phyloP scores from a whole-genome alignment of 1,284 basidiomycete genomes.

The Microbotryum intermedium region DNA sequence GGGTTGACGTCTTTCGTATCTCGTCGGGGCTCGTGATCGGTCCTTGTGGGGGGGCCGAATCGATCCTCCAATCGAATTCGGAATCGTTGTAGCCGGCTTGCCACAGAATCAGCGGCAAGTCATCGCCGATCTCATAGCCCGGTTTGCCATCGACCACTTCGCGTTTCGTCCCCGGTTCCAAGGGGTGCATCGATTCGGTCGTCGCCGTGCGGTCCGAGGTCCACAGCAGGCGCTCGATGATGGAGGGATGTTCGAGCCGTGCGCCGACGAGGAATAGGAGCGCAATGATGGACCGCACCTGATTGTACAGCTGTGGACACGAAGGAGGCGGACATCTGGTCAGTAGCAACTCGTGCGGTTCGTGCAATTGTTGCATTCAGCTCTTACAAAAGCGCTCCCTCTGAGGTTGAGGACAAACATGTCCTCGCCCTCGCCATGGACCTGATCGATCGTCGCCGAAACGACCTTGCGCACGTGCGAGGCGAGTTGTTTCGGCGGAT shows the following conservation, averaged over 20 bases:
- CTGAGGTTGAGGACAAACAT: slow-evolving; percentile 28
- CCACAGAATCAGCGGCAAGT: slow-evolving; percentile 84
- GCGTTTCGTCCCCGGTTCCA: background rate
- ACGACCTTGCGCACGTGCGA: slow-evolving; percentile 61
- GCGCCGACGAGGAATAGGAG: slow-evolving; percentile 81
- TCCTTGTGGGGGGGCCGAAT: slow-evolving; percentile 42
- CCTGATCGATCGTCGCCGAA: slow-evolving; percentile 51
- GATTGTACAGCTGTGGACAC: slow-evolving; percentile 77
- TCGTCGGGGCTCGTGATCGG: slow-evolving; percentile 36
- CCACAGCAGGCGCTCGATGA: slow-evolving; percentile 71
- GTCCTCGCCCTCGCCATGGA: slow-evolving; percentile 28
- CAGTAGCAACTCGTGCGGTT: slow-evolving; percentile 37
- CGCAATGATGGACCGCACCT: slow-evolving; percentile 93
- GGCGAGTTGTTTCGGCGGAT: slow-evolving; percentile 84
- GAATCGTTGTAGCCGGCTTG: slow-evolving; percentile 67
- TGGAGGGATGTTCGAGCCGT: slow-evolving; percentile 61
- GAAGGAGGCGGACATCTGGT: slow-evolving; percentile 56
- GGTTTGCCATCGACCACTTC: slow-evolving; percentile 60
- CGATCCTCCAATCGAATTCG: slow-evolving; percentile 67
- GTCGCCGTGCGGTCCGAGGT: slow-evolving; percentile 39
- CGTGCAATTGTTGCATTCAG: background rate
- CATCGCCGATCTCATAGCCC: slow-evolving; percentile 85
- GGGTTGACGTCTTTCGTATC: slow-evolving; percentile 35
- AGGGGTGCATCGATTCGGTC: slow-evolving; percentile 5
- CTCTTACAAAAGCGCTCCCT: slow-evolving; percentile 26